Percentiles rank a stretch among this genome's conserved stretches.
Evolutionary conservation across 257 asterid genomes (phyloP).

Genomic region (Parsonsia alboflavescens): DNA sequence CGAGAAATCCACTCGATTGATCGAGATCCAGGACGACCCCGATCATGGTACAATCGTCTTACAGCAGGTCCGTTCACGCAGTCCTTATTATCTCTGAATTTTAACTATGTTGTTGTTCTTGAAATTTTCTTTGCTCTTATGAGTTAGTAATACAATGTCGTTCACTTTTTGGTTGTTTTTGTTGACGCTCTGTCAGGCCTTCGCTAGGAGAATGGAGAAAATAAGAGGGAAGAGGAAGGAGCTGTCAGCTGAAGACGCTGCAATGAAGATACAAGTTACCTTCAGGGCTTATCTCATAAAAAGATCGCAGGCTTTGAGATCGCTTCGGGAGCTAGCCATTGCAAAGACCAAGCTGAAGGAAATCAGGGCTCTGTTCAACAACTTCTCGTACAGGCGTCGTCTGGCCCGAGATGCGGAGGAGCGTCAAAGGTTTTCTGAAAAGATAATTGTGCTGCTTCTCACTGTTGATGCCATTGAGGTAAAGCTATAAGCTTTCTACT

Average conservation of each 20-base stretch:
- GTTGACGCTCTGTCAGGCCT: constrained; percentile 40
- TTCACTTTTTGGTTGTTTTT: not conserved
- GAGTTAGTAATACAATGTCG: not conserved
- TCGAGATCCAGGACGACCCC: constrained; percentile 62
- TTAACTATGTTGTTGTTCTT: not conserved
- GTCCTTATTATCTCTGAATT: not conserved
- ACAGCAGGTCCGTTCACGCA: constrained; percentile 49
- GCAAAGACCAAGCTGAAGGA: constrained; percentile 91
- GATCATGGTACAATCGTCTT: constrained; percentile 62
- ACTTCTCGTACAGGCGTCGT: constrained; percentile 81
- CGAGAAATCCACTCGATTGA: constrained; percentile 36
- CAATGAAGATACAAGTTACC: constrained; percentile 56
- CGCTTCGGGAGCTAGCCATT: constrained; percentile 84
- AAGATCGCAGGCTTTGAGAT: constrained; percentile 84
- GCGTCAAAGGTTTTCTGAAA: constrained; percentile 84
- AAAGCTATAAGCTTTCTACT: not conserved
- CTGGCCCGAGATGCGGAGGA: constrained; percentile 71
- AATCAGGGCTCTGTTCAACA: constrained; percentile 73
- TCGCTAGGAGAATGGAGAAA: constrained; percentile 70
- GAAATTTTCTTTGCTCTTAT: not conserved
- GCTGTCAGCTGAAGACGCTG: constrained; percentile 65
- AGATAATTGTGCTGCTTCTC: constrained; percentile 83
- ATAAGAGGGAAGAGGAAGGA: constrained; percentile 68
- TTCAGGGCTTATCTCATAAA: constrained; percentile 72
- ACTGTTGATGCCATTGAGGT: constrained; percentile 98